Evolutionary conservation across 2,329 filamentous ascomycete species (phyloP).

Genomic region (Coniochaeta prunicola): DNA sequence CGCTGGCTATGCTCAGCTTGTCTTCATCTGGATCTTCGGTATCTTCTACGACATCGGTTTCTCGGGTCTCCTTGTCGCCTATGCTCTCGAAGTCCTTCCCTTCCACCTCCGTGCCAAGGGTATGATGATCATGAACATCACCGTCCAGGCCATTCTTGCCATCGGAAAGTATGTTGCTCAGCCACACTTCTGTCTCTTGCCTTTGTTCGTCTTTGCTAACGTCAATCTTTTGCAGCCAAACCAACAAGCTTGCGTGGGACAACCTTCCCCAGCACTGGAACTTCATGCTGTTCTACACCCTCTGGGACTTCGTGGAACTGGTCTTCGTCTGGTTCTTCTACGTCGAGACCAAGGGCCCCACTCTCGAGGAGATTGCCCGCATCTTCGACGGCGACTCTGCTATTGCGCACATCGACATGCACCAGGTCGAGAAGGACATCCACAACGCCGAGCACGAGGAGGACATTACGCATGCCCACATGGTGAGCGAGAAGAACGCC

Average conservation of each 20-base stretch:
- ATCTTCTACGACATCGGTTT: conserved; percentile 55
- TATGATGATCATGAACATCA: conserved; percentile 59
- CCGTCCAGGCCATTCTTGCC: conserved; percentile 53
- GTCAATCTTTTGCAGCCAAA: conserved; percentile 35
- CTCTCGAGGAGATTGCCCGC: conserved; percentile 61
- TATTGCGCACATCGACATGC: conserved; percentile 45
- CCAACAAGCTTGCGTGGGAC: conserved; percentile 57
- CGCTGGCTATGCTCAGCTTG: conserved; percentile 46
- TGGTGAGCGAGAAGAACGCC: conserved; percentile 13
- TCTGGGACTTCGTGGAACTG: conserved; percentile 55
- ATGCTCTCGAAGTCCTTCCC: conserved; percentile 51
- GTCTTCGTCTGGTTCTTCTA: conserved; percentile 60
- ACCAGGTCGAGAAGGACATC: conserved; percentile 49
- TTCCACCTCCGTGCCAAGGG: conserved; percentile 52
- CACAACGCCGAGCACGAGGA: conserved; percentile 25
- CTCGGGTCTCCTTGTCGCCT: conserved; percentile 49
- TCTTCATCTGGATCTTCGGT: conserved; percentile 52
- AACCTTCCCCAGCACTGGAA: conserved; percentile 54
- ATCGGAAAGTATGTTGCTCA: conserved; percentile 46
- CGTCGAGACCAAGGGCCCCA: conserved; percentile 63
- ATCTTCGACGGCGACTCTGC: conserved; percentile 63
- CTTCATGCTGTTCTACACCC: conserved; percentile 59
- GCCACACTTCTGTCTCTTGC: neutral
- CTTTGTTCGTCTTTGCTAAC: neutral
- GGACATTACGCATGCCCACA: conserved; percentile 19